A percentile compares a stretch with the other conserved stretches of the same genome.
Evolutionary conservation across 2,329 filamentous ascomycete genomes (phyloP).

Genomic region (Mycosphaerelloides madeirae): DNA sequence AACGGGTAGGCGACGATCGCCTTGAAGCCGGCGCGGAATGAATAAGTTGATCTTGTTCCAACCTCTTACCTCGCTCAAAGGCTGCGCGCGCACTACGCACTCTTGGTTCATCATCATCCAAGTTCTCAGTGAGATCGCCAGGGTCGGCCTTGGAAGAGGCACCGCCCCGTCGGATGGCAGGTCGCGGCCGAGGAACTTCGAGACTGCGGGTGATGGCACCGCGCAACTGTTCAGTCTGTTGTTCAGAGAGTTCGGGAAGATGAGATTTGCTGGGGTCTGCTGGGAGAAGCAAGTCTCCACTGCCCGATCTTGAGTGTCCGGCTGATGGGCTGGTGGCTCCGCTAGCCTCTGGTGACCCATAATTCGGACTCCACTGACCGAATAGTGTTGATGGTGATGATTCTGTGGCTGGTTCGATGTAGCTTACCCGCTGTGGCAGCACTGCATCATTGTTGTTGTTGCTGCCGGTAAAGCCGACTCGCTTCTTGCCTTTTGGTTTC

Average conservation of each 20-base stretch:
- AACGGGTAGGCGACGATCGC: conserved; percentile 24
- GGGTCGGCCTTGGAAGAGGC: conserved; percentile 5
- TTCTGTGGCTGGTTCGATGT: conserved; percentile 7
- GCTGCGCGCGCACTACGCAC: conserved; percentile 23
- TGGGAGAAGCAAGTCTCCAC: conserved; percentile 17
- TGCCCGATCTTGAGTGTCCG: conserved; percentile 10
- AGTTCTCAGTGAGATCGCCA: not conserved
- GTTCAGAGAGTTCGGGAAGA: conserved; percentile 28
- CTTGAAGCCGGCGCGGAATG: conserved; percentile 29
- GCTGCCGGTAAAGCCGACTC: conserved; percentile 21
- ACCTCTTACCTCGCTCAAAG: conserved; percentile 32
- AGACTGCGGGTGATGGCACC: conserved; percentile 21
- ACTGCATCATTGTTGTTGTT: not conserved
- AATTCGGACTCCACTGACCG: conserved; percentile 6
- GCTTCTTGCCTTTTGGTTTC: conserved; percentile 21
- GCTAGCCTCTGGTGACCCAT: conserved; percentile 15
- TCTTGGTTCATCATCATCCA: no score
- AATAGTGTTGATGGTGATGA: no score
- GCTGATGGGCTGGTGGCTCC: conserved; percentile 17
- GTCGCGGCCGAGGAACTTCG: conserved; percentile 24
- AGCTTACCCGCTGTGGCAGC: conserved; percentile 13
- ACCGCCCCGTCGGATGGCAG: conserved; percentile 26
- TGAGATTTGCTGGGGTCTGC: conserved; percentile 21
- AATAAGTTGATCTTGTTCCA: conserved; percentile 28
- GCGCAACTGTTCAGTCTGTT: conserved; percentile 29